Base-by-base conservation (phyloP, 345 rosid genomes). In the Physaria fendleri region DNA sequence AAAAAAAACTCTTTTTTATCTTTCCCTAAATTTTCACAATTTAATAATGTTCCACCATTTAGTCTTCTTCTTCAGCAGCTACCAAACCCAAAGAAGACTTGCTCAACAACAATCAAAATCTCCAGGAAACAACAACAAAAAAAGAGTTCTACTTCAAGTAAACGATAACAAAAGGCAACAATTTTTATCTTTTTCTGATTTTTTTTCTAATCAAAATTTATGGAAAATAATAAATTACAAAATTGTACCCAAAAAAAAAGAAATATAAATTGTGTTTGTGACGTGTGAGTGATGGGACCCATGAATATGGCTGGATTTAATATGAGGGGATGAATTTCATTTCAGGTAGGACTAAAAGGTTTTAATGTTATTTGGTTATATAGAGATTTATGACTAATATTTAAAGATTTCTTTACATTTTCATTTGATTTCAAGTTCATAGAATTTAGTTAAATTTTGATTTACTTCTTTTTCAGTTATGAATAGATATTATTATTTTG, bases 101-200 rank as follows among this genome's bases (percentile, higher is more conserved):
- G 24, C 39, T 15, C 44, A 27, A 28, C 30, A 6, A 48, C 13
- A 8, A 46, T 34, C 24, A 33, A 55, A 17, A 10, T 13, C 34
- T 24, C 30, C 51, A 40, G 22, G 2, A 27, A 57, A 14, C 13
- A 15, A 9, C 5, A 15, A 57, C 25, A 25, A 15, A 9, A 27
- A 57, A 11, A 43, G 62, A 52, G 62, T 45, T 69, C 68, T 4
- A 34, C 63, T 61, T 45, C 16, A 61, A 61, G 50, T 62, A 54
- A 62, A 66, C 51, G 23, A 46, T 56, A 1, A 45, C 63, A 45
- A 54, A 39, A 58, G 20, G 12, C 1, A 25, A 52, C 48, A 21
- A 47, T 59, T 59, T 45, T 33, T 5, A 33, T 2, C 14, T 6
- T 15, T 45, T 38, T 45, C 33, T 8, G 42, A 44, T 30, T 22